Conservation (phyloP, 2,329 filamentous ascomycete genomes). For the Ceratocystis cacaofunesta region DNA sequence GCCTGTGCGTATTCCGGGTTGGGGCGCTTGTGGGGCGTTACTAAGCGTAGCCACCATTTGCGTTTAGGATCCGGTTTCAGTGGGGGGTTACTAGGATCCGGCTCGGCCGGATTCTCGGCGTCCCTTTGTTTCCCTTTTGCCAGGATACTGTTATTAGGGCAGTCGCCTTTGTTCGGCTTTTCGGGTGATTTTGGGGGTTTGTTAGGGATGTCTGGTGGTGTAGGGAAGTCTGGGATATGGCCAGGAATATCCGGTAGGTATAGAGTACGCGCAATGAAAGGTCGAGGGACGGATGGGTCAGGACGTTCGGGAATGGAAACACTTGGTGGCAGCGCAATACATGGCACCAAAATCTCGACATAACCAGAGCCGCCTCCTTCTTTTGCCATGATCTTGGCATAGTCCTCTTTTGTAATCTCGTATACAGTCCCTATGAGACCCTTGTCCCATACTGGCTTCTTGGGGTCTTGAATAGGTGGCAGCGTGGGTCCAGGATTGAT, state of each 20-base stretch:
- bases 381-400: slow-evolving; percentile 70
- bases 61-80: slow-evolving; percentile 20
- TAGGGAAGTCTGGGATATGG: slow-evolving; percentile 35
- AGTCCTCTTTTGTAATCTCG: slow-evolving; percentile 75
- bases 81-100: slow-evolving; percentile 15
- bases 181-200: slow-evolving; percentile 22
- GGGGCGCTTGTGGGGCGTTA: slow-evolving; percentile 37
- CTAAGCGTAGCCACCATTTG: slow-evolving; percentile 34
- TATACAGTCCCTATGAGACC: slow-evolving; percentile 88
- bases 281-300: slow-evolving; percentile 35
- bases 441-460: slow-evolving; percentile 47
- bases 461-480: slow-evolving; percentile 14
- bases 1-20: slow-evolving; percentile 64
- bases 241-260: slow-evolving; percentile 31
- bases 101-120: slow-evolving; percentile 17
- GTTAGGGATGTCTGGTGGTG: slow-evolving; percentile 22
- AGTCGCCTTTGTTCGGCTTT: slow-evolving; percentile 11
- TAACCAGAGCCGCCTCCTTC: slow-evolving; percentile 83
- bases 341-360: slow-evolving; percentile 65
- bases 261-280: slow-evolving; percentile 76
- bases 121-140: slow-evolving; percentile 5
- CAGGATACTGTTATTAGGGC: background rate
- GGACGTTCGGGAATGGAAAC: slow-evolving; percentile 50
- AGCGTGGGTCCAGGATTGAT: slow-evolving; percentile 14
- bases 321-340: slow-evolving; percentile 49